Base-by-base conservation (phyloP, 1,139 yeast genomes). In the Keqinozyma sinolaborantium region DNA sequence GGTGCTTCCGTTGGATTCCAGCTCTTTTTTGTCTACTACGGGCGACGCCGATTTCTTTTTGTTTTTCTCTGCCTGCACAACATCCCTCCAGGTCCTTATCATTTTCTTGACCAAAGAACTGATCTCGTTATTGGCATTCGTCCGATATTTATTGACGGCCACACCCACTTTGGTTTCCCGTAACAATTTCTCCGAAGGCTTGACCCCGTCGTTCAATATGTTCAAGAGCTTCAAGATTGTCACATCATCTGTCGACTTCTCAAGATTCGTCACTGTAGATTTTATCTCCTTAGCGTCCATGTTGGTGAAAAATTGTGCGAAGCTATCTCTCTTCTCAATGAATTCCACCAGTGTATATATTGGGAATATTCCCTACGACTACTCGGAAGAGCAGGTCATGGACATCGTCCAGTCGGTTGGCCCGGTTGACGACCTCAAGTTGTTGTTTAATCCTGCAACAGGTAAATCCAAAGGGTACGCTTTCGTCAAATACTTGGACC, bases 111-210 rank as follows among this genome's bases (percentile, higher is more conserved):
- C 97, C 31, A 83, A 62, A 5, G 74, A 61, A 12, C 80, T 70
- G 30, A 92, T 79, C 39, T 82, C 85, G 15, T 70, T 48, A 53
- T 84, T 86, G 15, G 67, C 50, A 42, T 85, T 85, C 8, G 83
- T 63, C 45, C 95, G 75, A 51, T 83, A 78, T 59, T 87, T 88
- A 61, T 94, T 94, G 29, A 92, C 97, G 5, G 92, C 94, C 16
- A 92, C 94, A 39, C 98, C 98, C n/a, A 92, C 92, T 58, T 87
- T 88, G n/a, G 98, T 92, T 53, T 90, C 83, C 51, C 96, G 70
- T 32, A 92, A 67, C 26, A 90, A 70, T 52, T 80, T 77, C 54
- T 92, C 97, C 1, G 95, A 80, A 8, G 97, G 96, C 44, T 70
- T 68, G 31, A 88, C 87, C 9, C 85, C 87, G 39, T 73, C 78